Base-by-base conservation (phyloP, 768 basidiomycete genomes). In the Suillus brevipes region DNA sequence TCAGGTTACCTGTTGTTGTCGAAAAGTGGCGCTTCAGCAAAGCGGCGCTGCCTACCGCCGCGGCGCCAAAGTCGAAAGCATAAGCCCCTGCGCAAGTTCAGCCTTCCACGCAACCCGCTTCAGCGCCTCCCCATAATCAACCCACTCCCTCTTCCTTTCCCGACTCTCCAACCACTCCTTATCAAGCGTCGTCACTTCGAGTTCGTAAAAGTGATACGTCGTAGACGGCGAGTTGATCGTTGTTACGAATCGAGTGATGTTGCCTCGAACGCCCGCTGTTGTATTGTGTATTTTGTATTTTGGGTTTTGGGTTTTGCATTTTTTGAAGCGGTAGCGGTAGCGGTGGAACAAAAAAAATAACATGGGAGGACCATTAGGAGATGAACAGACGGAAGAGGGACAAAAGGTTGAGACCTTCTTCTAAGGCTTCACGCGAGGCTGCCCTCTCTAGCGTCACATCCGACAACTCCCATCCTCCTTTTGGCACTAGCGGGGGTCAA, bases 341-440 rank as follows among this genome's bases (percentile, higher is more conserved):
- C n/a, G n/a, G 31, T 31, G 31, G 31, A 0, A 31, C 3, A 31
- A 69, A 74, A 74, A 56, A 69, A 77, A 78, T 74, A 73, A 78
- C 76, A 75, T 79, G 78, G 78, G 81, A 80, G 73, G 80, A 73
- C 79, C 78, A 86, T 89, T 83, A 89, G 87, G 87, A 86, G 84
- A 79, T 80, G 84, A 84, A 82, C 83, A 82, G 85, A 89, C 85
- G 84, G 81, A 84, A 88, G 82, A 87, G 83, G 87, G 85, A 85
- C 82, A 87, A 89, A 89, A 86, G 82, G 87, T 87, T 88, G 87
- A 87, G 91, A 95, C 93, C 93, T 94, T 95, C 93, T 91, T 95
- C 93, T 78, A 90, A 83, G 80, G 93, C 93, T 87, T 95, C 93
- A 78, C 93, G 86, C 73, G 87, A 90, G 81, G 93, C 93, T 76